Evolutionary conservation across 164 flowering plant species (phyloP), one percentile per base, ranked within the genome.

Genomic region (Buxus sempervirens): DNA sequence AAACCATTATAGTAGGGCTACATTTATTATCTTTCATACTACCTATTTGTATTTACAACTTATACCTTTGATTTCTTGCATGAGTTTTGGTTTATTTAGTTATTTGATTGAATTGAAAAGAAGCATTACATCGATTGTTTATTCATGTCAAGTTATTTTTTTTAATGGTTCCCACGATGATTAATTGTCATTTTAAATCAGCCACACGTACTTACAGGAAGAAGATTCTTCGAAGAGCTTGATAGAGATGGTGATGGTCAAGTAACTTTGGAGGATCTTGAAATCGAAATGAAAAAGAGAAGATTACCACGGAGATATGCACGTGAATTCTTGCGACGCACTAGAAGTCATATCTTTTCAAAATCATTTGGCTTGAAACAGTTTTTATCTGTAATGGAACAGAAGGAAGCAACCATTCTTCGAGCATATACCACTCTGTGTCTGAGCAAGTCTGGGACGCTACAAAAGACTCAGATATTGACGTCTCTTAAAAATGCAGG

Each of bases 171-270:
- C 13, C 19, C 51, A 10, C 13, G 18, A 45, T 48, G 16, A 32
- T 27, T 21, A 56, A 20, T 61, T 54, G 0, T 49, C 53, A 27
- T 49, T 53, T 70, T 60, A 21, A 66, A 70, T 53, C 55, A 36
- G 51, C 32, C 57, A 16, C 42, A 14, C 66, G 53, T 75, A 65
- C 64, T 68, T 79, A 48, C 83, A 95, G 99, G 99, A 53, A 88
- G 80, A 77, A 88, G 97, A 65, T 92, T 92, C 78, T 95, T 95
- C 80, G 94, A 89, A 73, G 99, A 95, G 81, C 78, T 95, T 71
- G 99, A 95, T 65, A 88, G 97, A 77, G 98, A 95, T 79, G 95
- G 97, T 57, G 99, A 95, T 83, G 99, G 99, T 51, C 89, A 84
- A 82, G 95, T 92, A 54, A 90, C 82, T 55, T 73, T 95, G 57